These are phyloP conservation scores for Lablab purpureus DNA, from an alignment of 306 rosid species.

Conservation along the genomic window DNA sequence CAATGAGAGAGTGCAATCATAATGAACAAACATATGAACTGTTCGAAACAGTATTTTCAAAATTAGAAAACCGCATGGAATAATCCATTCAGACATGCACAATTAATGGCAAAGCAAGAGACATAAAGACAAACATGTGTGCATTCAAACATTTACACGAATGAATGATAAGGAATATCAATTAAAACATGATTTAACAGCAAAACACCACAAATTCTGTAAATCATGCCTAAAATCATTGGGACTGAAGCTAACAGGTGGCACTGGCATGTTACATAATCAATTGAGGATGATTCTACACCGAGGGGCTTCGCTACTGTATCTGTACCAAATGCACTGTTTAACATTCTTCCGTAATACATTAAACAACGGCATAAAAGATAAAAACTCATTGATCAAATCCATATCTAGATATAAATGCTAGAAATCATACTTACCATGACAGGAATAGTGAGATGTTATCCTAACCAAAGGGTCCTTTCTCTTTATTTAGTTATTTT, in stretches of 20 bases:
- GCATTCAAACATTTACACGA: neutral
- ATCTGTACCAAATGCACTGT: conserved; percentile 2
- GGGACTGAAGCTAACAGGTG: conserved; percentile 30
- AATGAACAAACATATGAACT: conserved; percentile 7
- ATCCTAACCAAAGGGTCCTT: conserved; percentile 27
- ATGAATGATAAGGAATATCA: conserved; percentile 9
- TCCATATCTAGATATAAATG: conserved; percentile 15
- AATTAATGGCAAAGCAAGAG: conserved; percentile 35
- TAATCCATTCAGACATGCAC: conserved; percentile 6
- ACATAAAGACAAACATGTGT: neutral
- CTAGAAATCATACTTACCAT: conserved; percentile 8
- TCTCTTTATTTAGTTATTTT: conserved; percentile 6
- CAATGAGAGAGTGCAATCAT: conserved; percentile 36
- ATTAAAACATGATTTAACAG: conserved; percentile 21
- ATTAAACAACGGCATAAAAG: conserved; percentile 14
- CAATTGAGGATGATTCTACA: conserved; percentile 34
- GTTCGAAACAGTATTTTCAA: conserved; percentile 28
- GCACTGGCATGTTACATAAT: conserved; percentile 15
- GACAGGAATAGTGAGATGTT: conserved; percentile 22
- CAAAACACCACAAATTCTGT: neutral
- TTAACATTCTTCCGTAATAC: conserved; percentile 7
- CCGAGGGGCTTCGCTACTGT: neutral
- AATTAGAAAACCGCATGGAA: neutral
- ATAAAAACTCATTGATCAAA: conserved; percentile 22
- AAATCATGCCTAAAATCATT: conserved; percentile 9